Conservation (phyloP, 768 basidiomycete species). For the Amanita subjunquillea region DNA sequence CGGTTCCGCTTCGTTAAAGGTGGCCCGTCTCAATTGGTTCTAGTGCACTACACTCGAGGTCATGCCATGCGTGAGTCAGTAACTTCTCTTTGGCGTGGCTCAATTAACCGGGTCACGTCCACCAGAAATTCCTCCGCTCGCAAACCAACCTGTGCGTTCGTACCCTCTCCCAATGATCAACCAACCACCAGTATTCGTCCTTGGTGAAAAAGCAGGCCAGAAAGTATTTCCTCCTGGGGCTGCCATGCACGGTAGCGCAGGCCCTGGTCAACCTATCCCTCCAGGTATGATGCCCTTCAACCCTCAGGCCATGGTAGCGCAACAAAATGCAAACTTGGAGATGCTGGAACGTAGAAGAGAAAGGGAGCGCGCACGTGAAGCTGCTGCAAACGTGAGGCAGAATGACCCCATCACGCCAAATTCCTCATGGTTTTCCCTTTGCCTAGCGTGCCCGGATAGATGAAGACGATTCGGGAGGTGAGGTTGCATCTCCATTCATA, state of each 20-base stretch:
- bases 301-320: constrained; percentile 60
- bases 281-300: constrained; percentile 22
- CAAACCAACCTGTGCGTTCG: constrained; percentile 51
- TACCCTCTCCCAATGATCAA: constrained; percentile 63
- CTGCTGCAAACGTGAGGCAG: constrained; percentile 13
- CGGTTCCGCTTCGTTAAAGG: constrained; percentile 67
- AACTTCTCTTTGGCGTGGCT: constrained; percentile 3
- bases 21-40: constrained; percentile 60
- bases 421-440: background rate
- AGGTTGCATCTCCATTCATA: background rate
- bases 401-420: background rate
- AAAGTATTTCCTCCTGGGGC: constrained; percentile 38
- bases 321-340: constrained; percentile 67
- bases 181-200: constrained; percentile 59
- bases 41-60: constrained; percentile 70
- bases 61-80: constrained; percentile 45
- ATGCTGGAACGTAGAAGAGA: constrained; percentile 56
- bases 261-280: constrained; percentile 17
- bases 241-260: constrained; percentile 19
- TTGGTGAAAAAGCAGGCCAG: constrained; percentile 66
- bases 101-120: background rate
- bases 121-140: constrained; percentile 50
- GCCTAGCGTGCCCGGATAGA: constrained; percentile 25
- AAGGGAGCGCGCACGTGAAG: constrained; percentile 36
- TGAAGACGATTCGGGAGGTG: constrained; percentile 63